Evolutionary conservation across 2,329 filamentous ascomycete species (phyloP).

Genomic region (Hypoxylon sp.): DNA sequence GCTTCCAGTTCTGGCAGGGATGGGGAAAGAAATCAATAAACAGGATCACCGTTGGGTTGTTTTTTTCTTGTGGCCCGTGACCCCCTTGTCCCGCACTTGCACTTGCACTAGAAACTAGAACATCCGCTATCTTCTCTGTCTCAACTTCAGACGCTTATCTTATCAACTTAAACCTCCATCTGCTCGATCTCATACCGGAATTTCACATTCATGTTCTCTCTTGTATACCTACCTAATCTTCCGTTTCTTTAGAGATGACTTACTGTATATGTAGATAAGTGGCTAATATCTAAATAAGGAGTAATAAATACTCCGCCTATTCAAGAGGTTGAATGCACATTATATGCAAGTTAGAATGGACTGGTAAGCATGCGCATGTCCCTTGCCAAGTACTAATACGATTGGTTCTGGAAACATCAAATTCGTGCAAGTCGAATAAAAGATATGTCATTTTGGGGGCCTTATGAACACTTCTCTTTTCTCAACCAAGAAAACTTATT

Average conservation of each 20-base stretch:
- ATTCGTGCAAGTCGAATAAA: conserved; percentile 9
- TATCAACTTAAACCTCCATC: conserved; percentile 15
- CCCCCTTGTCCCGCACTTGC: conserved; percentile 24
- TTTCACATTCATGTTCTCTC: conserved; percentile 15
- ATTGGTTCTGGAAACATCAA: conserved; percentile 14
- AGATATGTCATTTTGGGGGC: conserved; percentile 3
- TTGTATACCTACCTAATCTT: too few relatives aligned
- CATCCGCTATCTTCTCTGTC: conserved; percentile 24
- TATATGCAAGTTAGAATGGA: conserved; percentile 14
- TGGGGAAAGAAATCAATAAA: conserved; percentile 36
- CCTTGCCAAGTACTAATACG: conserved; percentile 13
- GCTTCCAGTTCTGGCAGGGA: conserved; percentile 17
- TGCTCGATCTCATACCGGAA: not conserved
- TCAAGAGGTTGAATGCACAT: conserved; percentile 3
- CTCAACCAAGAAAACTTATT: conserved; percentile 2
- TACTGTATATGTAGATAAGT: not conserved
- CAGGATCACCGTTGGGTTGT: conserved; percentile 30
- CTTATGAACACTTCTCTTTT: not conserved
- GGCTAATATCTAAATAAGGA: conserved; percentile 7
- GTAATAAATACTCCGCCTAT: conserved; percentile 6
- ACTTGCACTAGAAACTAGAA: conserved; percentile 13
- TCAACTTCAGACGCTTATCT: conserved; percentile 31
- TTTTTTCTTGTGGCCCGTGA: conserved; percentile 21
- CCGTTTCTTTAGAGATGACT: not conserved
- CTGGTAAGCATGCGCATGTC: conserved; percentile 10